phyloP scores from a whole-genome alignment of 345 rosid species.

The Noccaea bulbosa region DNA sequence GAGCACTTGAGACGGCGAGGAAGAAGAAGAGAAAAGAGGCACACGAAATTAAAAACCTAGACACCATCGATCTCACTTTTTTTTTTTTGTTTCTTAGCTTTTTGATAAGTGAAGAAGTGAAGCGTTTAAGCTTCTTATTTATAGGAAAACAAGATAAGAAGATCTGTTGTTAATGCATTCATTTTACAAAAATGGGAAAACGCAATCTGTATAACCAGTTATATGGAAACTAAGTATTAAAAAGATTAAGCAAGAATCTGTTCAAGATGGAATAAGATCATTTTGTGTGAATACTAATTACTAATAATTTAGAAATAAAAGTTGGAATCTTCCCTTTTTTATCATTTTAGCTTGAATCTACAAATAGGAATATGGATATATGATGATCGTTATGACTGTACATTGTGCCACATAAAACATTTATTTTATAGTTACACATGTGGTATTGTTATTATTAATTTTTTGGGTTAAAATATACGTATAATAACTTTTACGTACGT shows the following conservation, averaged over 20 bases:
- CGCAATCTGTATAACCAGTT: slow-evolving; percentile 1
- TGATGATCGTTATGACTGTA: background rate
- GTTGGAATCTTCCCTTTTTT: background rate
- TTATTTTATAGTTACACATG: background rate
- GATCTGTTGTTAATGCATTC: background rate
- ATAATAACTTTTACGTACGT: background rate
- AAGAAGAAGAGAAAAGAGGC: slow-evolving; percentile 23
- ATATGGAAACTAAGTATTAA: background rate
- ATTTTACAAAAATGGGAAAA: slow-evolving; percentile 12
- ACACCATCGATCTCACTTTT: slow-evolving; percentile 22
- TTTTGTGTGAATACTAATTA: background rate
- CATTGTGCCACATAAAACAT: background rate
- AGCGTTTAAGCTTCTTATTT: slow-evolving; percentile 40
- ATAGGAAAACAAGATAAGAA: slow-evolving; percentile 13
- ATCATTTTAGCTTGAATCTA: background rate
- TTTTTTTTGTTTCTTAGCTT: background rate
- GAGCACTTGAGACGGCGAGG: slow-evolving; percentile 24
- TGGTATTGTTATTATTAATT: background rate
- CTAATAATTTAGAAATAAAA: background rate
- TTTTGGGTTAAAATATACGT: background rate
- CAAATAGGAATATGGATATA: background rate
- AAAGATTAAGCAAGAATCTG: slow-evolving; percentile 7
- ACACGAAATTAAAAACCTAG: slow-evolving; percentile 25
- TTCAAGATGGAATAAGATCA: slow-evolving; percentile 31
- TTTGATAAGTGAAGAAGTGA: background rate